Percentiles rank a stretch among this genome's conserved stretches.
phyloP scores from a whole-genome alignment of 2,329 filamentous ascomycete genomes.

The Beauveria australis region DNA sequence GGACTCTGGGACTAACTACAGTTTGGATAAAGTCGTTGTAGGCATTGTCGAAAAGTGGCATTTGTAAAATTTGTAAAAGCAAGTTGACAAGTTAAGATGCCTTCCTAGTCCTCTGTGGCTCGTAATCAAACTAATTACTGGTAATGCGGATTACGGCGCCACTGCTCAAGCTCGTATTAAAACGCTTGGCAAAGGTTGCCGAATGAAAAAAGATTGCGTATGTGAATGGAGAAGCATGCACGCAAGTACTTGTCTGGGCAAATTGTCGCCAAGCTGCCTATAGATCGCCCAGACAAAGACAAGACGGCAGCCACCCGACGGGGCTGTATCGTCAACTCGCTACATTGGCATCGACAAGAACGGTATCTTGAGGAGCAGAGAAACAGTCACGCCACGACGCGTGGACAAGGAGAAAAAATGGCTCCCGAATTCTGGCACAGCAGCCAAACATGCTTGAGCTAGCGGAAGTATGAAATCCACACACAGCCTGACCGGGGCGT shows the following conservation, averaged over 20 bases:
- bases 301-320: neutral
- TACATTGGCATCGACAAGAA: neutral
- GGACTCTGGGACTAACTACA: neutral
- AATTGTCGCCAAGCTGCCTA: neutral
- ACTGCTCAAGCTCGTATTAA: neutral
- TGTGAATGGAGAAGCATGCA: neutral
- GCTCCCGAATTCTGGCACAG: neutral
- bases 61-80: neutral
- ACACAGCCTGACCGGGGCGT: neutral
- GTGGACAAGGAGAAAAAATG: constrained; percentile 3
- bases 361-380: neutral
- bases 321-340: neutral
- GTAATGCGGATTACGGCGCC: neutral
- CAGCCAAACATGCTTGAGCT: neutral
- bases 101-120: neutral
- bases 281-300: constrained; percentile 1
- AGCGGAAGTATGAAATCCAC: neutral
- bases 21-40: neutral
- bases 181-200: neutral
- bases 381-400: neutral
- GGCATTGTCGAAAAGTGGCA: neutral
- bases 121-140: neutral
- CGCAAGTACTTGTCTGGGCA: neutral
- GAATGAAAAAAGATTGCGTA: neutral
- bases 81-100: neutral